These are phyloP conservation scores for Globisporangium nagaii DNA, from an alignment of 352 stramenopile species.

Conservation along the genomic window DNA sequence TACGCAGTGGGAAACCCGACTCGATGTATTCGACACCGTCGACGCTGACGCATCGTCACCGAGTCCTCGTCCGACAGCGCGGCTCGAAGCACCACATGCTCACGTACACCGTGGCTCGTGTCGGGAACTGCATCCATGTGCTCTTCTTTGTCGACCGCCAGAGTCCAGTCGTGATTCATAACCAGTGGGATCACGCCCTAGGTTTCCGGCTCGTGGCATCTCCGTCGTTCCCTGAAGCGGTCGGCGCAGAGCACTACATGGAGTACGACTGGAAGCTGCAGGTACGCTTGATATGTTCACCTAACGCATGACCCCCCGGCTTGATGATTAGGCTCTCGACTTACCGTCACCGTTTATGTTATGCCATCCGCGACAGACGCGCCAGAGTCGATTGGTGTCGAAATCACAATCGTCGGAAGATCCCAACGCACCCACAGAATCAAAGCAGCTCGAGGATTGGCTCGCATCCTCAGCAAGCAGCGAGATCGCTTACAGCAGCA, in stretches of 20 bases:
- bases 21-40: conserved; percentile 37
- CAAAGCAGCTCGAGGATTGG: conserved; percentile 24
- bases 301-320: too few species aligned
- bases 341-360: not conserved
- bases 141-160: conserved; percentile 68
- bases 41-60: conserved; percentile 38
- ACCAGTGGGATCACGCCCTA: conserved; percentile 47
- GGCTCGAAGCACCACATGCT: conserved; percentile 53
- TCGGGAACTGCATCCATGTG: conserved; percentile 43
- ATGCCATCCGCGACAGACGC: too few species aligned
- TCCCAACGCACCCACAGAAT: not conserved
- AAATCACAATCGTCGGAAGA: not conserved
- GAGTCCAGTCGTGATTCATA: conserved; percentile 56
- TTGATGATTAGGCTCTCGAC: too few species aligned
- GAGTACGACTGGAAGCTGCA: conserved; percentile 74
- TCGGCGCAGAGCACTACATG: conserved; percentile 51
- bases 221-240: conserved; percentile 37
- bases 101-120: conserved; percentile 60
- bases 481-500: conserved; percentile 1
- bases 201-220: conserved; percentile 45
- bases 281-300: conserved; percentile 6
- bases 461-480: conserved; percentile 20
- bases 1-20: conserved; percentile 6
- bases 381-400: not conserved
- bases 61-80: conserved; percentile 52